Conservation (phyloP, 768 basidiomycete species). For the Leccinellum albellum region DNA sequence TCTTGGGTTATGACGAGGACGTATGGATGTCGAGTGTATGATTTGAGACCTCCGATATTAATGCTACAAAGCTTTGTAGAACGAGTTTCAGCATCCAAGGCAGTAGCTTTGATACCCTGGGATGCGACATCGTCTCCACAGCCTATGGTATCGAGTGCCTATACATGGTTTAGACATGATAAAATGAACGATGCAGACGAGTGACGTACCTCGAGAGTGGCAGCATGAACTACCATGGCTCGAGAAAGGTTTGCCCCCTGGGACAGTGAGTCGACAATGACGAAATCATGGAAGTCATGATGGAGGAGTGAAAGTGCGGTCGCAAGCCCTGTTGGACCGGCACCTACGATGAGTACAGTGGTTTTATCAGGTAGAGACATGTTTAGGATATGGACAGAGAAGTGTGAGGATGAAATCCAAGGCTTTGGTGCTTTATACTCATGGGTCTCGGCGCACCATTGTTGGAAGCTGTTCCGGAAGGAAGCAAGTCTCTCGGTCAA, state of each 20-base stretch:
- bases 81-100: slow-evolving; percentile 30
- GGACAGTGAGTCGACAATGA: slow-evolving; percentile 39
- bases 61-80: too few species aligned
- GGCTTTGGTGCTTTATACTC: neutral
- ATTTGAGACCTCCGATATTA: too few species aligned
- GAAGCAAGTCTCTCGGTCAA: neutral
- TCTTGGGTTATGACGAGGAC: too few species aligned
- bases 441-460: neutral
- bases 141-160: slow-evolving; percentile 46
- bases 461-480: neutral
- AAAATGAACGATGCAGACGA: neutral
- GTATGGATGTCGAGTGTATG: too few species aligned
- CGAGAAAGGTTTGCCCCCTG: slow-evolving; percentile 39
- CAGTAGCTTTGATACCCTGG: slow-evolving; percentile 32
- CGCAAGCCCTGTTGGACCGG: slow-evolving; percentile 47
- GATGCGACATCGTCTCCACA: slow-evolving; percentile 38
- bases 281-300: slow-evolving; percentile 39
- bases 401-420: neutral
- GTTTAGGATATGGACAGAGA: neutral
- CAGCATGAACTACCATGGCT: slow-evolving; percentile 46
- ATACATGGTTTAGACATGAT: slow-evolving; percentile 30
- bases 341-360: slow-evolving; percentile 47
- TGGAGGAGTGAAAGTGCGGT: slow-evolving; percentile 43
- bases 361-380: slow-evolving; percentile 34
- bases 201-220: slow-evolving; percentile 45